A percentile compares a stretch with the other conserved stretches of the same genome.
phyloP scores from a whole-genome alignment of 2,329 filamentous ascomycete species.

The Colletotrichum sidae region DNA sequence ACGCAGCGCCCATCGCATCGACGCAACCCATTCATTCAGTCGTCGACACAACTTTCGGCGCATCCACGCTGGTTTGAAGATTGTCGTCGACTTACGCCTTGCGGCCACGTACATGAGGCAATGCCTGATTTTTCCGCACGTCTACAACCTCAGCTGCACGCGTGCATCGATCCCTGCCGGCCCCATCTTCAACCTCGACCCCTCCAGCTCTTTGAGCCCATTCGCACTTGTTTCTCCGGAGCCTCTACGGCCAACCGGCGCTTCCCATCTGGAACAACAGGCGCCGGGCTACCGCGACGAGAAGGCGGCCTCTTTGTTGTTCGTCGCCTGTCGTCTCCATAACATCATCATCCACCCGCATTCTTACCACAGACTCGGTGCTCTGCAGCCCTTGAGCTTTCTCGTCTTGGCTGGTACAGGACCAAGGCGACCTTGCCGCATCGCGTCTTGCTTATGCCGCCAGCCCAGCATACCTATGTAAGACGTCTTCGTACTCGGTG shows the following conservation, averaged over 20 bases:
- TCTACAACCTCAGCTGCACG: constrained; percentile 11
- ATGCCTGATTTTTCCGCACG: constrained; percentile 23
- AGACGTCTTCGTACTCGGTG: constrained; percentile 11
- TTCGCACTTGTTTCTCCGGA: constrained; percentile 19
- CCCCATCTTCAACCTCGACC: background rate
- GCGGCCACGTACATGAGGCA: constrained; percentile 29
- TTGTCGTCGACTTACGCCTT: constrained; percentile 11
- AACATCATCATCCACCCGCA: constrained; percentile 12
- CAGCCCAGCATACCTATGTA: constrained; percentile 7
- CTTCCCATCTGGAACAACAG: constrained; percentile 18
- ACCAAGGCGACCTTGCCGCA: constrained; percentile 22
- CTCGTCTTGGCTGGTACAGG: constrained; percentile 4
- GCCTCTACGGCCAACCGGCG: constrained; percentile 3
- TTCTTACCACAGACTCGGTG: background rate
- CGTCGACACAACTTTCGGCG: background rate
- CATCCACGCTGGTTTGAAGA: constrained; percentile 9
- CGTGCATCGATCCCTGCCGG: constrained; percentile 22
- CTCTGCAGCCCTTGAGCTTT: background rate
- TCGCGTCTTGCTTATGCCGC: constrained; percentile 16
- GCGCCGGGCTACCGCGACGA: constrained; percentile 7
- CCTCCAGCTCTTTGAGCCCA: background rate
- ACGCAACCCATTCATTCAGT: too few species aligned
- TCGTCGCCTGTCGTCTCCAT: constrained; percentile 1
- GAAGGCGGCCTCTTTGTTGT: constrained; percentile 32
- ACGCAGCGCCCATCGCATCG: too few species aligned